These are phyloP conservation scores for Candida maltosa DNA, from an alignment of 805 yeast species.

Conservation along the genomic window DNA sequence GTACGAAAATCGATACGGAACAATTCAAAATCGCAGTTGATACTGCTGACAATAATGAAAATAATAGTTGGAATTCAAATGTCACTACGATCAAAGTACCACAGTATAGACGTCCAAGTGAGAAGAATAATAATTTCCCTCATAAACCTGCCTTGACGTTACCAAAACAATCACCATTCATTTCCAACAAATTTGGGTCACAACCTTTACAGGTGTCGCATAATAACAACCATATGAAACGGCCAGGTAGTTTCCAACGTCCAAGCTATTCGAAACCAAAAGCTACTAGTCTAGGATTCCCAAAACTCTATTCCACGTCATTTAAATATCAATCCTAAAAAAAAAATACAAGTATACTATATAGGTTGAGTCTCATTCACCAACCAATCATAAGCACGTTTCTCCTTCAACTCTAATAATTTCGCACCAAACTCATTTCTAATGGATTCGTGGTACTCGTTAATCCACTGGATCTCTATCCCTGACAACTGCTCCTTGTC, in stretches of 20 bases:
- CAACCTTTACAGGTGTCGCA: constrained; percentile 6
- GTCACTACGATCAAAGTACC: no score
- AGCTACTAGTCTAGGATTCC: constrained; percentile 20
- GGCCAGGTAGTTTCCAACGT: constrained; percentile 33
- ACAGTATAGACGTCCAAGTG: no score
- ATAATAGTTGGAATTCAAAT: constrained; percentile 13
- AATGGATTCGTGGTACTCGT: constrained; percentile 32
- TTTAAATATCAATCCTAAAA: no score
- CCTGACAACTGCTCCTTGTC: constrained; percentile 26
- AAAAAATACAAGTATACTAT: constrained; percentile 3
- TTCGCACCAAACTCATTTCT: constrained; percentile 29
- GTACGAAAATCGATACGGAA: no score
- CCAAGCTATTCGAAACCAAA: constrained; percentile 19
- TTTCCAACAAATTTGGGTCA: constrained; percentile 22
- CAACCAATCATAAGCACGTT: constrained; percentile 69
- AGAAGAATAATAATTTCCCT: neutral
- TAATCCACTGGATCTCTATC: constrained; percentile 36
- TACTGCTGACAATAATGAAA: no score
- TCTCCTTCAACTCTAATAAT: constrained; percentile 53
- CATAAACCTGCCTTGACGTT: constrained; percentile 14
- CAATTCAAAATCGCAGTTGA: no score
- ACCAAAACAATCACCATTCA: constrained; percentile 24
- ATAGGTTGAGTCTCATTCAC: constrained; percentile 55
- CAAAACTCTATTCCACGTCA: constrained; percentile 20
- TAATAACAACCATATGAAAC: constrained; percentile 14